A percentile compares a stretch with the other conserved stretches of the same genome.
These are phyloP conservation scores for Selenicereus undatus DNA, from an alignment of 148 eudicot genomes.

Conservation along the genomic window DNA sequence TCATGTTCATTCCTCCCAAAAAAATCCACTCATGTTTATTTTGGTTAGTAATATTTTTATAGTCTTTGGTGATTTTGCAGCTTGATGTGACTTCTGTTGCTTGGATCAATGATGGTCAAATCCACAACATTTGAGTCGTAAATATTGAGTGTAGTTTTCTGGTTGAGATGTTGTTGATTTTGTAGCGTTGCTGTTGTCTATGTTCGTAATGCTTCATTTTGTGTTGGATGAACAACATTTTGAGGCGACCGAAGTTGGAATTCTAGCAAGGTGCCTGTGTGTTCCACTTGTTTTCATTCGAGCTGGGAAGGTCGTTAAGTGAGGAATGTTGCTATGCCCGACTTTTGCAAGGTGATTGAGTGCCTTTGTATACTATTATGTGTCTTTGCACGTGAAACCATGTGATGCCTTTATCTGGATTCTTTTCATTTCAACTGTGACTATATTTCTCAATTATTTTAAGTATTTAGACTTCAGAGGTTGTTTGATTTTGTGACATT, in stretches of 20 bases:
- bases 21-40: too few species aligned
- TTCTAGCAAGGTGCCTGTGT: conserved; percentile 87
- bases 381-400: background rate
- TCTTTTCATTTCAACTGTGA: too few species aligned
- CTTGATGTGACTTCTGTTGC: too few species aligned
- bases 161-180: too few species aligned
- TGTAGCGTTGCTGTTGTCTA: background rate
- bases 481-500: too few species aligned
- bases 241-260: conserved; percentile 86
- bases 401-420: background rate
- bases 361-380: background rate
- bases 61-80: background rate
- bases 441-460: too few species aligned
- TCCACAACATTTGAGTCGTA: background rate
- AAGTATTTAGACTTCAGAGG: too few species aligned
- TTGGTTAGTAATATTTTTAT: background rate
- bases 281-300: conserved; percentile 85
- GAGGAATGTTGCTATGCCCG: conserved; percentile 67
- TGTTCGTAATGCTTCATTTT: background rate
- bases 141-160: background rate
- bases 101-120: background rate
- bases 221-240: conserved; percentile 51
- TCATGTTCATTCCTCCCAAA: too few species aligned
- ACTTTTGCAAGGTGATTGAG: conserved; percentile 51
- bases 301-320: conserved; percentile 81